Evolutionary conservation across 768 basidiomycete species (phyloP), one percentile per base, ranked within the genome.

Genomic region (Tricholoma terreum): DNA sequence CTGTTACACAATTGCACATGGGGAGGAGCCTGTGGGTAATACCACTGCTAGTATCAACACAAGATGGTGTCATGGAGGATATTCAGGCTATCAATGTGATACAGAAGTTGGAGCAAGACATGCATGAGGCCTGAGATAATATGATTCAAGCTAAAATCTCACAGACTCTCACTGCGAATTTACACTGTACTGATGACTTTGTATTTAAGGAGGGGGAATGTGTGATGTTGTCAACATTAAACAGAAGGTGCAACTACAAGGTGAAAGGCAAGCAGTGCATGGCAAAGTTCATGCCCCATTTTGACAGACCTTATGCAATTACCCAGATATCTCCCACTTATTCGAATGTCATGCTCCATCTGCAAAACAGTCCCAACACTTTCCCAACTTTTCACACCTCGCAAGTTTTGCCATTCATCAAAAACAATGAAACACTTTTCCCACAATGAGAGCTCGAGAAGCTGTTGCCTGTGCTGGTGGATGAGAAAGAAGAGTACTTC

Each of bases 281-380:
- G 0, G 72, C 74, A 0, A 79, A 79, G 43, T 77, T 77, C 48
- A 73, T 80, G 66, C 72, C 71, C 0, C 53, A 64, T 0, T 73
- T 49, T 12, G 69, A 79, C 45, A 62, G 74, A 0, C 71, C 69
- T 0, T 74, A 65, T 52, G 17, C 0, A 0, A 55, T 78, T 6
- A 56, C 56, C 0, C 53, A 58, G 0, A 63, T 68, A 24, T 0
- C 53, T 64, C 21, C 62, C 52, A 0, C 53, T 61, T 17, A 45
- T 49, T 72, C 66, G 0, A 62, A 53, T 2, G 17, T 58, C 17
- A 71, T 64, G 0, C 59, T 71, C 0, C 61, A 69, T 8, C 14
- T 69, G 1, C 64, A 63, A 0, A 43, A 55, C 4, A 68, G 55
- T 1, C 33, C 22, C 3, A 58, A 42, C 54, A 59, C 69, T 4